Base-by-base conservation (phyloP, 2,329 filamentous ascomycete species). In the Ceratocystis alfenasii region DNA sequence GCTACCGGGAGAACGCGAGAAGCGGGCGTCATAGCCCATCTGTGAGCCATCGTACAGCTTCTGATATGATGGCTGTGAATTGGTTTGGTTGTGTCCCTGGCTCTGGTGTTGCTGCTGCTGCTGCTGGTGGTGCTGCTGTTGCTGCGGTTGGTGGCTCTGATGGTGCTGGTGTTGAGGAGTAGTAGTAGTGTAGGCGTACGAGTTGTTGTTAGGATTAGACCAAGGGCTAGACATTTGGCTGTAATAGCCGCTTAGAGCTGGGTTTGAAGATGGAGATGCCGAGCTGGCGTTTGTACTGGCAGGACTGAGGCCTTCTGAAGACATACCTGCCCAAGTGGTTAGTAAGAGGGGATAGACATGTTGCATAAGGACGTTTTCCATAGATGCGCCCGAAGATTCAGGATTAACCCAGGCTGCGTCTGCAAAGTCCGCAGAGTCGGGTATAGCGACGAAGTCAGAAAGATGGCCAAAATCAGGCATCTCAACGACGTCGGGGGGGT, bases 261-360 rank as follows among this genome's bases (percentile, higher is more conserved):
- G 45, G 69, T 82, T 78, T 63, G 79, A 78, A 70, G 82, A 80
- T n/a, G 84, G 82, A 70, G 80, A 78, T 66, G 80, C 79, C 15
- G 83, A 82, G 73, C 81, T 83, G 72, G 78, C 80, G 69, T 36
- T 33, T 25, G 80, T 85, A 70, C 86, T 83, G 65, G 86, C 78
- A 69, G 80, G 85, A 76, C 79, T 85, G 71, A 88, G 75, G 72
- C 82, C 80, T 75, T 88, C 86, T 70, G 78, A 78, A 68, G 80
- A 72, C 68, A 77, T 77, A 74, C 80, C 81, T 79, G 41, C 20
- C 12, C 55, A 53, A 17, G 62, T 64, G 48, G 50, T 64, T 59
- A 64, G 63, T 57, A 67, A 36, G 30, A 59, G 61, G 45, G 60
- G 53, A 50, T 64, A 60, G 36, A 22, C 20, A 25, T 60, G 48